Evolutionary conservation across 768 basidiomycete species (phyloP).

Genomic region (Podaxis rugospora): DNA sequence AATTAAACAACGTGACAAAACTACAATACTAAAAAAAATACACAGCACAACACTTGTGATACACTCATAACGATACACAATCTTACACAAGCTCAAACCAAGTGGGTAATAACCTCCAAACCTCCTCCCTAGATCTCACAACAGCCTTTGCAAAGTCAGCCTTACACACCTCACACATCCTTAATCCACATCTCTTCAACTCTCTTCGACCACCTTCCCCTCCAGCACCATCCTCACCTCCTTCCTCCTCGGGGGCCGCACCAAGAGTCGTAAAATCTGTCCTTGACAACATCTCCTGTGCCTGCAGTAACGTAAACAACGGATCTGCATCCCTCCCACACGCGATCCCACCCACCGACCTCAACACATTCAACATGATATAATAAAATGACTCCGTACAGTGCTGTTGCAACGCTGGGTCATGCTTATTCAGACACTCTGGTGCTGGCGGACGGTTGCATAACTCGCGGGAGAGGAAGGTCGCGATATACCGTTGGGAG

Average conservation of each 20-base stretch:
- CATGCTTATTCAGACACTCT: constrained; percentile 39
- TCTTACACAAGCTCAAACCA: constrained; percentile 52
- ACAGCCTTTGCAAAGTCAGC: constrained; percentile 45
- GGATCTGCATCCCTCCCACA: constrained; percentile 73
- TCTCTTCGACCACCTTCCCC: constrained; percentile 28
- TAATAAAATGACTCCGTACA: constrained; percentile 74
- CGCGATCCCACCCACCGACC: constrained; percentile 67
- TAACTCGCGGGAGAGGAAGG: constrained; percentile 56
- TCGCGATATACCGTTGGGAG: constrained; percentile 56
- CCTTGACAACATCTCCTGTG: constrained; percentile 65
- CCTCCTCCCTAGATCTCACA: constrained; percentile 48
- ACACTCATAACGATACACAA: not conserved
- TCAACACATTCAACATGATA: constrained; percentile 67
- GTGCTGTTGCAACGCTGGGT: constrained; percentile 27
- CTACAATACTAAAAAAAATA: not conserved
- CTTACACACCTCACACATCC: constrained; percentile 28
- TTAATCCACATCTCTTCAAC: constrained; percentile 25
- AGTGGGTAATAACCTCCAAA: constrained; percentile 55
- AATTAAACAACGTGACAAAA: not conserved
- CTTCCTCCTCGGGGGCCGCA: constrained; percentile 28
- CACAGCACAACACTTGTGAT: not conserved
- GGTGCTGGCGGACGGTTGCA: constrained; percentile 41
- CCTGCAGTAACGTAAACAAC: constrained; percentile 63
- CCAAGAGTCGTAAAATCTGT: constrained; percentile 66
- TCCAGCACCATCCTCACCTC: not conserved